These are phyloP conservation scores for Aspergillus conjunctus DNA, from an alignment of 495 filamentous ascomycete species.

Conservation along the genomic window DNA sequence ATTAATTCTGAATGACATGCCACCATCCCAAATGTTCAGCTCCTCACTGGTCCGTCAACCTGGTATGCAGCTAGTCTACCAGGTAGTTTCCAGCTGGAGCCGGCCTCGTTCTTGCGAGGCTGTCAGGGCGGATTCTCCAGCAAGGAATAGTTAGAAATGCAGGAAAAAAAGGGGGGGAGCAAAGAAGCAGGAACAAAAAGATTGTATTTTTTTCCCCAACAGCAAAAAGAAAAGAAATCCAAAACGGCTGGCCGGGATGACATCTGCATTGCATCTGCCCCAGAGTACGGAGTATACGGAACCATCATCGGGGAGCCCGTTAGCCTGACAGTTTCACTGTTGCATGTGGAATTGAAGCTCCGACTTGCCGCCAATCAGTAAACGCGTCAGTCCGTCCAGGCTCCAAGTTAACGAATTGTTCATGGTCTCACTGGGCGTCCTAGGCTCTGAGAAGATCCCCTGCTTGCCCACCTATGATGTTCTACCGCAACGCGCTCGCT, in stretches of 20 bases:
- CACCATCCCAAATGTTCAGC: conserved; percentile 1
- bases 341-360: not conserved
- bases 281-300: not conserved
- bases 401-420: not conserved
- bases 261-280: not conserved
- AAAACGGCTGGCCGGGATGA: too few relatives aligned
- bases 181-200: too few relatives aligned
- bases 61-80: not conserved
- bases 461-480: conserved; percentile 11
- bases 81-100: not conserved
- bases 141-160: not conserved
- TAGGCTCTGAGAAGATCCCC: not conserved
- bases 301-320: not conserved
- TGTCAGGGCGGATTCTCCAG: too few relatives aligned
- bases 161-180: not conserved
- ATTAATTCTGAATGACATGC: conserved; percentile 3
- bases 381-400: not conserved
- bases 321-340: not conserved
- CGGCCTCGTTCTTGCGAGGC: not conserved
- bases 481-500: conserved; percentile 7
- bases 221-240: too few relatives aligned
- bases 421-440: not conserved
- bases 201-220: too few relatives aligned
- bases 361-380: conserved; percentile 8
- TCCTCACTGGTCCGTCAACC: not conserved